Evolutionary conservation across 176 grass and related monocot species (phyloP), one percentile per base, ranked within the genome.

Genomic region (Pontederia paniculata): DNA sequence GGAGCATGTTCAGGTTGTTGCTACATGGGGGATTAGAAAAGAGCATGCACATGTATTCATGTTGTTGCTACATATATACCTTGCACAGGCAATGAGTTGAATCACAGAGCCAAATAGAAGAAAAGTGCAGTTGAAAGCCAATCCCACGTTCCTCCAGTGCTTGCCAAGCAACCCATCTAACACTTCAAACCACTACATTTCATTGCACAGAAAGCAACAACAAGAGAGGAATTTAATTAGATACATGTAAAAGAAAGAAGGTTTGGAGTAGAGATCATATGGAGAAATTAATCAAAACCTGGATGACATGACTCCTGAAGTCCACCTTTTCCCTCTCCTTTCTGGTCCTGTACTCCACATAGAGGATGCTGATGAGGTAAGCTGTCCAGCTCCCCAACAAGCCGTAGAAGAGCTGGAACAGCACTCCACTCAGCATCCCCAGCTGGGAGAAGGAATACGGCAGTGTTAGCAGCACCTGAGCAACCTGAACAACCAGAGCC

Each of bases 311-410:
- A 54, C 74, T 74, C 55, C 71, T 74, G 70, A 74, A 80, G 57
- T 57, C 71, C 16, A 80, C 77, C 28, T 72, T 72, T 44, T 80
- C 77, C 70, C 71, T 80, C 77, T 74, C 77, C 50, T 80, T 80
- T 31, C 77, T 65, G 42, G 64, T 42, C 16, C 77, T 70, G 14
- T 80, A 74, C 70, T 80, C 77, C 17, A 80, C 57, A 45, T 80
- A 80, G 23, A 80, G 77, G 69, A 80, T 70, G 44, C 70, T 79
- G 70, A 79, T 79, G 25, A 79, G 56, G 49, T 79, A 79, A 54
- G 77, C 77, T 17, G 77, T 79, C 77, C 77, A 79, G 63, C 77
- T 79, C 17, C 77, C 77, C 77, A 79, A n/a, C 60, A 79, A 54
- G 8, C 77, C 77, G 17, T 79, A 79, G 52, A 79, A 73, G 10